Evolutionary conservation across 805 yeast genomes (phyloP), one percentile per base, ranked within the genome.

Genomic region (Priceomyces medius): DNA sequence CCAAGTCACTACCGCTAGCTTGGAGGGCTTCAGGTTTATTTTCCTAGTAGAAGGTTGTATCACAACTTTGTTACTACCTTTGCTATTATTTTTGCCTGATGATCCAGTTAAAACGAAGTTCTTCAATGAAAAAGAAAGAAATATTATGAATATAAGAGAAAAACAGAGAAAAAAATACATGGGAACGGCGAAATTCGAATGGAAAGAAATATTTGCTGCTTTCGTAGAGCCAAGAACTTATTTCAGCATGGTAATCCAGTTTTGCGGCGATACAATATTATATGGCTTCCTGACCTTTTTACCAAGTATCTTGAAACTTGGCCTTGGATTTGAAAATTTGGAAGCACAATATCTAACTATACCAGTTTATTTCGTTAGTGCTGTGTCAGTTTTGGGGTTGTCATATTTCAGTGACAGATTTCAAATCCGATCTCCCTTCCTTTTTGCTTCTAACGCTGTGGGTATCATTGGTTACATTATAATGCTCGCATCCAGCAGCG

Each of bases 41-140:
- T 77, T 64, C 46, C 66, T 77, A 5, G 63, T 77, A 19, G 82
- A 77, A 53, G 51, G 81, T 31, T 58, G 67, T 0, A 57, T 75
- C 10, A 67, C 78, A 14, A 52, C 67, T 3, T 63, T 63, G 10
- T 61, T 63, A 4, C 70, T 74, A 5, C 48, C 66, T 0, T 44
- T 66, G 13, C 48, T 56, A 13, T 56, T 68, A 46, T 57, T 65
- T 20, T 48, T 76, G 18, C 76, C 77, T n/a, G 68, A 65, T 47
- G 59, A 64, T 27, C 55, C 68, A 7, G 59, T 61, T 3, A 58
- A 66, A 1, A 68, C 73, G 61, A 66, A 64, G 54, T 66, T 72
- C 42, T 66, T 55, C 18, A 59, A 57, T 9, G 69, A 65, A 23
- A 50, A 54, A 23, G 80, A 75, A 41, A 58, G 51, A 40, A 58